phyloP scores from a whole-genome alignment of 2,329 filamentous ascomycete species.

The Botrytis paeoniae region DNA sequence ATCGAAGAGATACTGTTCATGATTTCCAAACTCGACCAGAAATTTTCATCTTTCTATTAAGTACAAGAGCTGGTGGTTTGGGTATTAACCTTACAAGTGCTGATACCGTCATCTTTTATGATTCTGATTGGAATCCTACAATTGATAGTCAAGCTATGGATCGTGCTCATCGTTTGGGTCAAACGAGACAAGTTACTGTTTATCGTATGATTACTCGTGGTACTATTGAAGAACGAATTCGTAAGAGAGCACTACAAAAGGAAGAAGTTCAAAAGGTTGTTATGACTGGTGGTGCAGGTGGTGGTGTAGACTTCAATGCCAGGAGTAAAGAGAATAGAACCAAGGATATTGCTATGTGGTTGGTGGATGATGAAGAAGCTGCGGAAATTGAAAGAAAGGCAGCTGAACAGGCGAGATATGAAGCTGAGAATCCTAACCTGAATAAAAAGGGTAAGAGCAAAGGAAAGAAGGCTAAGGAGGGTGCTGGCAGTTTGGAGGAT shows the following conservation, averaged over 20 bases:
- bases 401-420: constrained; percentile 67
- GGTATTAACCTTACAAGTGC: constrained; percentile 97
- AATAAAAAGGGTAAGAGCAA: constrained; percentile 61
- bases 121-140: constrained; percentile 98
- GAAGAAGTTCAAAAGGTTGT: constrained; percentile 98
- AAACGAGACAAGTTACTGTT: constrained; percentile 93
- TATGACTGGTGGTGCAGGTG: constrained; percentile 79
- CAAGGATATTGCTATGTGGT: constrained; percentile 98
- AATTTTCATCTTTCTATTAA: constrained; percentile 95
- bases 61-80: constrained; percentile 92
- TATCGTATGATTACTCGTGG: constrained; percentile 96
- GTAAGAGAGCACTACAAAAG: constrained; percentile 94
- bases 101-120: constrained; percentile 99
- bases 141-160: constrained; percentile 99
- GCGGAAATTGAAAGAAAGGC: constrained; percentile 92
- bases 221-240: constrained; percentile 96
- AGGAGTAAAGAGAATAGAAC: constrained; percentile 87
- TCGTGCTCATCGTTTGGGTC: constrained; percentile 92
- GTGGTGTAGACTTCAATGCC: constrained; percentile 94
- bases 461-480: constrained; percentile 43
- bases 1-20: constrained; percentile 90
- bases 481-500: constrained; percentile 73
- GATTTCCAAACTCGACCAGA: constrained; percentile 94
- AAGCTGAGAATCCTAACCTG: constrained; percentile 59
- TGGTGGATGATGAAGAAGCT: constrained; percentile 94